Percentiles rank a stretch among this genome's conserved stretches.
phyloP scores from a whole-genome alignment of 1,284 basidiomycete species.

The Leccinum griseonigrum region DNA sequence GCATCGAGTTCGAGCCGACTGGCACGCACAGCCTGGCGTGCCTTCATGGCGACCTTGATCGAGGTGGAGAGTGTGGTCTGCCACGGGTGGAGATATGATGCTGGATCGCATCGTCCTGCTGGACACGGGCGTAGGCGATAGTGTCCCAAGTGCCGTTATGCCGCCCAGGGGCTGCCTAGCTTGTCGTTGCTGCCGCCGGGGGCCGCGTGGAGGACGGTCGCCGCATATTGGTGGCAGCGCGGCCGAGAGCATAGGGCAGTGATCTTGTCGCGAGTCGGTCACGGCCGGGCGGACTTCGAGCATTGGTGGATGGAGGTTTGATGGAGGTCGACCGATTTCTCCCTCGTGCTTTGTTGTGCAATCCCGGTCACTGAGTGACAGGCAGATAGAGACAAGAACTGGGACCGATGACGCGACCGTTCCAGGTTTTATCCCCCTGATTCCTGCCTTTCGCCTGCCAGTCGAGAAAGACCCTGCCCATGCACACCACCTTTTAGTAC shows the following conservation, averaged over 20 bases:
- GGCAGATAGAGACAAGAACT: too few relatives aligned
- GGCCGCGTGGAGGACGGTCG: slow-evolving; percentile 51
- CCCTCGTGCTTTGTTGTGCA: too few relatives aligned
- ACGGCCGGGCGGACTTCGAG: too few relatives aligned
- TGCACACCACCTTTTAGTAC: slow-evolving; percentile 38
- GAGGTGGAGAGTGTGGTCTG: slow-evolving; percentile 80
- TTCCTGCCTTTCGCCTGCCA: too few relatives aligned
- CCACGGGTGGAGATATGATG: slow-evolving; percentile 89
- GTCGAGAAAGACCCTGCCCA: too few relatives aligned
- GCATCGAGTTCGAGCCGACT: slow-evolving; percentile 80
- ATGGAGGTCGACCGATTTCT: too few relatives aligned
- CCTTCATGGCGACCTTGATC: slow-evolving; percentile 87
- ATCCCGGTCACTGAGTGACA: too few relatives aligned
- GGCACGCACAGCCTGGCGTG: slow-evolving; percentile 79
- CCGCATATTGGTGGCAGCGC: slow-evolving; percentile 72
- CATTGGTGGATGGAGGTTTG: too few relatives aligned
- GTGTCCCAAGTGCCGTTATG: slow-evolving; percentile 88
- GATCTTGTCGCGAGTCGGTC: slow-evolving; percentile 64
- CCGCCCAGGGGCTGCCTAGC: slow-evolving; percentile 69
- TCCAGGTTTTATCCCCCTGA: too few relatives aligned
- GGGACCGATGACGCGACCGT: too few relatives aligned
- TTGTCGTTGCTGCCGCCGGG: slow-evolving; percentile 49
- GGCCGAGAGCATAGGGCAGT: slow-evolving; percentile 88
- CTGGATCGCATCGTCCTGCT: slow-evolving; percentile 79
- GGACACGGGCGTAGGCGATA: slow-evolving; percentile 78